Base-by-base conservation (phyloP, 1,284 basidiomycete genomes). In the Caloboletus inedulis region DNA sequence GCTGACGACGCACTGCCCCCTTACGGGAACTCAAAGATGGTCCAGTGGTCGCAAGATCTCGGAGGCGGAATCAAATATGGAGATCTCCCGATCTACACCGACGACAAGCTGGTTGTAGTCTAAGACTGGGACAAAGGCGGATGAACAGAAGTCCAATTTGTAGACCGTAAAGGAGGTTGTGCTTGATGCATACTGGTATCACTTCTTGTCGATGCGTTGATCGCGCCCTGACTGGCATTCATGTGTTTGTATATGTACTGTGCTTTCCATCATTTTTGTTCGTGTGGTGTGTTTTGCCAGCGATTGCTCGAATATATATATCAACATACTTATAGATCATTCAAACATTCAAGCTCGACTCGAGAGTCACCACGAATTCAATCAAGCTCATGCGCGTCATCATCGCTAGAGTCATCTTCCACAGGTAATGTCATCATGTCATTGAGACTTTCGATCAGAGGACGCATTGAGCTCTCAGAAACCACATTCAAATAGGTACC, bases 361-460 rank as follows among this genome's bases (percentile, higher is more conserved):
- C 42, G 14, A 33, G n/a, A 41, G 19, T 34, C 31, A 40, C 42
- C 3, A 25, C 34, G n/a, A 10, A 31, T 33, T 62, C 39, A 64
- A n/a, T n/a, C n/a, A n/a, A n/a, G n/a, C 36, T 65, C 56, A 4
- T 52, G 25, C 4, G 2, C 42, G 1, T 57, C 54, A 5, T 42
- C 52, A 19, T 57, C 52, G 16, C 39, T 23, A 3, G 49, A 42
- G 47, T 62, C 65, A 14, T 21, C 43, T 25, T 54, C 67, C 19
- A 52, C 67, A 19, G 68, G 77, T 8, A 86, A 55, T 3, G 79
- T 77, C 68, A 85, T 79, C 66, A 80, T 74, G 53, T 87, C 85
- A 61, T 90, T 89, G 56, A 91, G 66, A 62, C 88, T 90, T 23
- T 31, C 29, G n/a, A 43, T 31, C 42, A 46, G 46, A 36, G 46